Conservation (phyloP, 257 asterid species). For the Misopates orontium region DNA sequence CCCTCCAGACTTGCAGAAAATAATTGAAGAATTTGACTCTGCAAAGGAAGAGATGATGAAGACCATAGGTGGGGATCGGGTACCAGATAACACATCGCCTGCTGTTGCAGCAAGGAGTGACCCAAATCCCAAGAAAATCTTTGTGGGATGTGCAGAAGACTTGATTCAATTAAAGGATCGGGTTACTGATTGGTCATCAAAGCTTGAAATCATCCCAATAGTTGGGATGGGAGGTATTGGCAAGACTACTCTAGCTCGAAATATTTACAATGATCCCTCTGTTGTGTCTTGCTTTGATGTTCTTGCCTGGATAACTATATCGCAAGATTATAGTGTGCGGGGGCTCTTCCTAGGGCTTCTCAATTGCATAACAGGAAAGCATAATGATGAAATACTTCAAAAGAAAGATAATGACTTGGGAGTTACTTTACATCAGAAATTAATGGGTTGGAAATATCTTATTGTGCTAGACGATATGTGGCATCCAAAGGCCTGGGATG, state of each 20-base stretch:
- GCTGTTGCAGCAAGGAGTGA: background rate
- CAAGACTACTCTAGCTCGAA: background rate
- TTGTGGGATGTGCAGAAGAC: background rate
- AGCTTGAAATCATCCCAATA: background rate
- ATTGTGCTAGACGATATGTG: slow-evolving; percentile 26
- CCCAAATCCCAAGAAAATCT: too few species aligned
- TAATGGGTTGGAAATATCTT: slow-evolving; percentile 16
- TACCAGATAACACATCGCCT: background rate
- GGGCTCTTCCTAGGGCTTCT: slow-evolving; percentile 15
- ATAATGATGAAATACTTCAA: background rate
- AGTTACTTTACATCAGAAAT: background rate
- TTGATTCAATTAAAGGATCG: background rate
- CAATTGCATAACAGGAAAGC: background rate
- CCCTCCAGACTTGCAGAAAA: slow-evolving; percentile 1
- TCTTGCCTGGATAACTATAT: too few species aligned
- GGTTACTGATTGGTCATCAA: background rate
- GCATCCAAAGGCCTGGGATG: slow-evolving; percentile 18
- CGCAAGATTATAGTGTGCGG: slow-evolving; percentile 15
- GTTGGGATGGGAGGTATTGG: background rate
- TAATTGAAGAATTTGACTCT: background rate
- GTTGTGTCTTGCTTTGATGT: background rate
- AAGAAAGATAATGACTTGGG: background rate
- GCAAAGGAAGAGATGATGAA: slow-evolving; percentile 1
- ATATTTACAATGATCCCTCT: background rate
- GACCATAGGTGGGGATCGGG: background rate